Evolutionary conservation across 108 stramenopile species (phyloP).

Genomic region (Cyclotella baltica): DNA sequence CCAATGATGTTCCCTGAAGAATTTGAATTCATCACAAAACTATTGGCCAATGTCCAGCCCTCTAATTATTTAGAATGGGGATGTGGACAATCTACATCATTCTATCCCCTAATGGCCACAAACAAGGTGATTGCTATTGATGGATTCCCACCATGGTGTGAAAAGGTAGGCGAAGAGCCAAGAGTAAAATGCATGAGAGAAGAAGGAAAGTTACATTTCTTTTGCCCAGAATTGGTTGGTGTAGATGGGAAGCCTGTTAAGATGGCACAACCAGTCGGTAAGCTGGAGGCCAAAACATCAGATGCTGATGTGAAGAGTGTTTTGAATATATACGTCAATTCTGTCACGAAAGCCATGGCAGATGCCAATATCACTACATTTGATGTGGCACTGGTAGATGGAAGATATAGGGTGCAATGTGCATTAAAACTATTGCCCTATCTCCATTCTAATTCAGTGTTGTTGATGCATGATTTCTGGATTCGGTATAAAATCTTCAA

Average conservation of each 20-base stretch:
- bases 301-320: slow-evolving; percentile 19
- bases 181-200: slow-evolving; percentile 25
- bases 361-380: neutral
- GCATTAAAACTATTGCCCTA: slow-evolving; percentile 30
- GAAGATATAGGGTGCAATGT: slow-evolving; percentile 31
- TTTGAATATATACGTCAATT: slow-evolving; percentile 28
- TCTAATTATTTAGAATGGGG: slow-evolving; percentile 36
- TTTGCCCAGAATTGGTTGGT: slow-evolving; percentile 12
- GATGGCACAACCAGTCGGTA: slow-evolving; percentile 1
- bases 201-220: slow-evolving; percentile 19
- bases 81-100: slow-evolving; percentile 26
- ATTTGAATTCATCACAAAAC: slow-evolving; percentile 24
- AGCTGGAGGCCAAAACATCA: neutral
- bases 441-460: slow-evolving; percentile 1
- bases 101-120: slow-evolving; percentile 35
- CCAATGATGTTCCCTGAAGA: neutral
- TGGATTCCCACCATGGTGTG: slow-evolving; percentile 40
- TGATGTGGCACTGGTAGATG: slow-evolving; percentile 36
- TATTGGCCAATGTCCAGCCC: slow-evolving; percentile 17
- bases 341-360: slow-evolving; percentile 2
- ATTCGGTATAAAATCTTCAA: slow-evolving; percentile 1
- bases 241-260: slow-evolving; percentile 9
- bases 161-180: slow-evolving; percentile 15
- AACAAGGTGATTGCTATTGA: slow-evolving; percentile 24
- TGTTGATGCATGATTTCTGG: slow-evolving; percentile 41